Conservation (phyloP, 176 grass and related monocot genomes). For the Musa itinerans region DNA sequence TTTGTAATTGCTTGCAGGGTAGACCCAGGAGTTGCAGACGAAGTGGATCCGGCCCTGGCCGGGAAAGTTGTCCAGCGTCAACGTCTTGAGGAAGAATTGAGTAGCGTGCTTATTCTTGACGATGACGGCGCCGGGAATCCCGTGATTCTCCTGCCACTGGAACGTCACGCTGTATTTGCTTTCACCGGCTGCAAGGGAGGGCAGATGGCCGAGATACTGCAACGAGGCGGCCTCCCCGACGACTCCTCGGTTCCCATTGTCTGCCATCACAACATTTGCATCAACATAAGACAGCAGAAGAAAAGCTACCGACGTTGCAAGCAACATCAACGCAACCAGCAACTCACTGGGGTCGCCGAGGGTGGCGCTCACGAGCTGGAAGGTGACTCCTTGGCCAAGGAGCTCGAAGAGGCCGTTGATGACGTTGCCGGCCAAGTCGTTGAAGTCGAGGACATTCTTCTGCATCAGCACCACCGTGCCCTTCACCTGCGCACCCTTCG, state of each 20-base stretch:
- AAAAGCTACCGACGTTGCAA: too few relatives aligned
- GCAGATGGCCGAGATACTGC: conserved; percentile 40
- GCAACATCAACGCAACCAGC: too few relatives aligned
- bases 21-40: conserved; percentile 68
- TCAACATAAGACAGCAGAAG: too few relatives aligned
- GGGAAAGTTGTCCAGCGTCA: conserved; percentile 43
- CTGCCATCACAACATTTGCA: conserved; percentile 7
- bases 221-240: conserved; percentile 35
- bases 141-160: conserved; percentile 49
- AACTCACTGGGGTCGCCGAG: conserved; percentile 35
- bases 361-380: conserved; percentile 65
- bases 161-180: conserved; percentile 42
- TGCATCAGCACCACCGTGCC: conserved; percentile 53
- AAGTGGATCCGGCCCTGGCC: conserved; percentile 45
- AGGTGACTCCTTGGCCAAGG: conserved; percentile 41
- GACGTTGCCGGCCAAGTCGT: conserved; percentile 45
- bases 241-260: conserved; percentile 32
- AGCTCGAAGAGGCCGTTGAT: conserved; percentile 49
- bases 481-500: conserved; percentile 22
- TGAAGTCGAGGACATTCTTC: conserved; percentile 61
- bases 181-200: conserved; percentile 39
- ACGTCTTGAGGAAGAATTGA: conserved; percentile 69
- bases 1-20: conserved; percentile 25
- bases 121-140: conserved; percentile 50
- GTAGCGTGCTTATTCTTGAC: conserved; percentile 48